Evolutionary conservation across 2,329 filamentous ascomycete species (phyloP), one percentile per base, ranked within the genome.

Genomic region (Alternaria conjuncta): DNA sequence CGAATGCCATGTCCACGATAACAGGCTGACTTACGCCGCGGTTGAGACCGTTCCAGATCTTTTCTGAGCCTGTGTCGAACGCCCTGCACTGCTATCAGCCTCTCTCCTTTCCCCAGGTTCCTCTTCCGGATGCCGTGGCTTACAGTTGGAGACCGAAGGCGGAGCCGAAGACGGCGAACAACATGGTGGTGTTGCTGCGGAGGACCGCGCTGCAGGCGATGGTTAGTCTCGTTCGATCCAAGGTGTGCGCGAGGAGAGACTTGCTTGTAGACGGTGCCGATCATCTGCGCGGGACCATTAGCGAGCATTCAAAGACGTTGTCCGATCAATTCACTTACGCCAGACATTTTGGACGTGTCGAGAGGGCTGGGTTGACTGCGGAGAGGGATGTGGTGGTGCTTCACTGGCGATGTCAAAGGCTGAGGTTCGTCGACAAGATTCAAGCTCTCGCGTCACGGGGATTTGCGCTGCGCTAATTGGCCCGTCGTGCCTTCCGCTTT

Each of bases 81-180:
- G 86, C 88, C 81, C 96, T 98, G 77, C 77, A 10, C 44, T 63
- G 32, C 55, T 51, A 58, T 78, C 66, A 78, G 75, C 63, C 65
- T 61, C 59, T 63, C 55, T 55, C 20, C 32, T 41, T 56, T 60
- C 61, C 56, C 50, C 57, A 28, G 21, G 13, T 20, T 47, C 43
- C 28, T 25, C 28, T 15, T 45, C 49, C 57, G 23, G 30, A 44
- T 15, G 47, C 47, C 51, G 47, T 60, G 32, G 84, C 92, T 79
- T 89, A 99, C 96, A 99, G 87, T 86, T 98, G 93, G 80, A 97
- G 94, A 69, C 87, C 92, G 80, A 99, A 99, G 72, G 94, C 95
- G 71, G 89, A 87, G 73, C 85, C 88, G 81, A 99, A 99, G 79
- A 99, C 92, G 70, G 89, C 87, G 72, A 89, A 90, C 76, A 99